These are phyloP conservation scores for Allium cepa DNA, from an alignment of 106 monocot genomes.

Conservation along the genomic window DNA sequence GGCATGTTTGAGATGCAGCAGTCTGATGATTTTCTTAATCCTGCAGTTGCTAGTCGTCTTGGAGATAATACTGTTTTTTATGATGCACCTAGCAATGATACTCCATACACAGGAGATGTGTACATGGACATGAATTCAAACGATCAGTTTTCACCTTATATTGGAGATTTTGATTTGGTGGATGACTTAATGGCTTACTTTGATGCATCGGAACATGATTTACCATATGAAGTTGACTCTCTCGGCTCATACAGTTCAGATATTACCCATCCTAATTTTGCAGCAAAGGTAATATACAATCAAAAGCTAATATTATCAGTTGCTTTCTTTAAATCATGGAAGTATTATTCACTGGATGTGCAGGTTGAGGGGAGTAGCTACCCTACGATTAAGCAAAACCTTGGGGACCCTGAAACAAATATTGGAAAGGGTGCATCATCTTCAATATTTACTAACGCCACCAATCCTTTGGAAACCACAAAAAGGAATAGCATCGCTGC, in stretches of 20 bases:
- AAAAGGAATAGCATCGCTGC: constrained; percentile 8
- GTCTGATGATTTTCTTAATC: constrained; percentile 15
- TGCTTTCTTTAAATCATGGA: not conserved
- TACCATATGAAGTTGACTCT: constrained; percentile 23
- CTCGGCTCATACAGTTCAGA: not conserved
- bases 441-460: constrained; percentile 7
- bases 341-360: not conserved
- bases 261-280: constrained; percentile 5
- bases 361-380: constrained; percentile 23
- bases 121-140: not conserved
- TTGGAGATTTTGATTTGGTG: constrained; percentile 11
- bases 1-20: constrained; percentile 9
- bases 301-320: not conserved
- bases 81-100: constrained; percentile 16
- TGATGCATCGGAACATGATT: constrained; percentile 40
- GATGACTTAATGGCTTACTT: constrained; percentile 45
- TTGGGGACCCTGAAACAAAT: constrained; percentile 4
- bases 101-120: constrained; percentile 7
- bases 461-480: constrained; percentile 9
- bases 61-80: constrained; percentile 18
- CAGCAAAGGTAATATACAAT: constrained; percentile 14
- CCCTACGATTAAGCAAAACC: not conserved
- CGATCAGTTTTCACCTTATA: not conserved
- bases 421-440: constrained; percentile 18
- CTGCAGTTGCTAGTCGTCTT: constrained; percentile 1